These are phyloP conservation scores for Kwoniella sp. DNA, from an alignment of 768 basidiomycete species.

Conservation along the genomic window DNA sequence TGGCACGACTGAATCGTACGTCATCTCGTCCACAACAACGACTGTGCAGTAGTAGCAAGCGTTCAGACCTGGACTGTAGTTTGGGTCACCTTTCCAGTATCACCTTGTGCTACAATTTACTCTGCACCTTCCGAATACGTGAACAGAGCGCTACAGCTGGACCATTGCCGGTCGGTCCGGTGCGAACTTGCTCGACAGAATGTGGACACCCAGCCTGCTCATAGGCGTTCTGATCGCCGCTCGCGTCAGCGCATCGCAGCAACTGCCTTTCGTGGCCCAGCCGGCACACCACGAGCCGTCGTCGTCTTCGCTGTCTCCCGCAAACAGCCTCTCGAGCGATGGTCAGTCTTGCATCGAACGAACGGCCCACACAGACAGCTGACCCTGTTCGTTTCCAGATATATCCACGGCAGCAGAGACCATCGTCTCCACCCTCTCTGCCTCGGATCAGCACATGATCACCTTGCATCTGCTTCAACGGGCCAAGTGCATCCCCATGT, in stretches of 20 bases:
- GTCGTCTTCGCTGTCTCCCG: not conserved
- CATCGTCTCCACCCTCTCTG: constrained; percentile 70
- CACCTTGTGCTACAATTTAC: too few relatives aligned
- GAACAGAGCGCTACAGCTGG: too few relatives aligned
- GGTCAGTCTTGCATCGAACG: not conserved
- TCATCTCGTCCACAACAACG: too few relatives aligned
- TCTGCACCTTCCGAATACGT: too few relatives aligned
- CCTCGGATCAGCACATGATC: constrained; percentile 71
- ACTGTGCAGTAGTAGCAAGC: too few relatives aligned
- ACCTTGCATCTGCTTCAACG: constrained; percentile 73
- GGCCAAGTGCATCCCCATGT: constrained; percentile 80
- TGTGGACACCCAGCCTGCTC: constrained; percentile 11
- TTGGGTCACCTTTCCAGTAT: too few relatives aligned
- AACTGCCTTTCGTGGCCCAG: not conserved
- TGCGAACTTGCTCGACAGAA: not conserved
- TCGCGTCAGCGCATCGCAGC: constrained; percentile 4
- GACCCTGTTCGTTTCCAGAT: not conserved
- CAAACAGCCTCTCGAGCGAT: not conserved
- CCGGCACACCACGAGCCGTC: not conserved
- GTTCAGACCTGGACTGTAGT: too few relatives aligned
- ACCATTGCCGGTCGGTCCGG: too few relatives aligned
- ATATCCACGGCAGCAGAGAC: constrained; percentile 21
- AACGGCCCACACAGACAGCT: not conserved
- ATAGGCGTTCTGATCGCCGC: constrained; percentile 11
- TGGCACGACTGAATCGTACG: too few relatives aligned